A percentile compares a stretch with the other conserved stretches of the same genome.
Conservation (phyloP, 441 rosid genomes). For the Populus hybrid region DNA sequence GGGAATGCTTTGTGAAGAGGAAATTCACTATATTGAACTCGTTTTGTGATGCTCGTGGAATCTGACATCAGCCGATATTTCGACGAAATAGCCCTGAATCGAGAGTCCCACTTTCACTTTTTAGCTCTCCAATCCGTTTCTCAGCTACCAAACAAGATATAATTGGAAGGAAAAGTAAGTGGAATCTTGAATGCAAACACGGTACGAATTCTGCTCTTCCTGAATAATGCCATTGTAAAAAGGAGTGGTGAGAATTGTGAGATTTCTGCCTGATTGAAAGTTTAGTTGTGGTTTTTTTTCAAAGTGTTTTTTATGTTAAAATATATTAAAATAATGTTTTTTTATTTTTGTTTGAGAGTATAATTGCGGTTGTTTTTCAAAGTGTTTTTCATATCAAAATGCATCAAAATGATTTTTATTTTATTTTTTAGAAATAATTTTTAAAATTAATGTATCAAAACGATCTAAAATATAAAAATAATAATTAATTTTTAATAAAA, state of each 20-base stretch:
- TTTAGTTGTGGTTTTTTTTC: too few species aligned
- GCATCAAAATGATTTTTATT: too few species aligned
- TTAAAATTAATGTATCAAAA: too few species aligned
- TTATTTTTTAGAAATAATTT: too few species aligned
- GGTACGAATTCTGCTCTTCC: neutral
- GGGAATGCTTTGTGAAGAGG: neutral
- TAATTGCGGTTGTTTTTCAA: too few species aligned
- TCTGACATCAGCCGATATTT: neutral
- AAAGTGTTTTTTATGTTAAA: too few species aligned
- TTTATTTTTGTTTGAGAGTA: too few species aligned
- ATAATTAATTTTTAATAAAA: too few species aligned
- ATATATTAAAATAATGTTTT: too few species aligned
- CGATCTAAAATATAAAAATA: too few species aligned
- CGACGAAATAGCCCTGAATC: neutral
- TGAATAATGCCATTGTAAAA: neutral
- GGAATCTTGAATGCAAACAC: neutral
- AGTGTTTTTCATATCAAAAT: too few species aligned
- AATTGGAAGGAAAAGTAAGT: neutral
- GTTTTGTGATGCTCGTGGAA: neutral
- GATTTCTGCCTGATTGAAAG: neutral
- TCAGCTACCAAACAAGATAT: neutral
- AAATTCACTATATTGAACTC: neutral
- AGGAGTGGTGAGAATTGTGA: neutral
- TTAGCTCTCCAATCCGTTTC: neutral
- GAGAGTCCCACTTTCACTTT: neutral